These are phyloP conservation scores for Pythium diclinum DNA, from an alignment of 352 stramenopile genomes.

Conservation along the genomic window DNA sequence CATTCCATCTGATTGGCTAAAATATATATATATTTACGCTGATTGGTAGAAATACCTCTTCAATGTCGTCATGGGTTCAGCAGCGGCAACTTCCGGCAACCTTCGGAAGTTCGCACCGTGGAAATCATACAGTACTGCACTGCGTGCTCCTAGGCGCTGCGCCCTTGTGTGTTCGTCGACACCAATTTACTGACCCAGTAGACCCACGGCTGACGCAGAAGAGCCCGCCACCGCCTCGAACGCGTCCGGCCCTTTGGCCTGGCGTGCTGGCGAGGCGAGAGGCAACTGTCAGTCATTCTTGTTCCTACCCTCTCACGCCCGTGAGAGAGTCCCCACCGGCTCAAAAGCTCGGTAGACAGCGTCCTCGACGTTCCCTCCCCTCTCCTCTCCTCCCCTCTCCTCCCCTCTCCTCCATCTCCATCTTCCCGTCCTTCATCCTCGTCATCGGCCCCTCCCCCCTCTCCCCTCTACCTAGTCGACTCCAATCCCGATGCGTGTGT, in stretches of 20 bases:
- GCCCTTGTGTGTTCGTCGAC: neutral
- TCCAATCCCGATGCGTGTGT: neutral
- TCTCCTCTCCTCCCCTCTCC: no score
- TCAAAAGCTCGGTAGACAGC: slow-evolving; percentile 3
- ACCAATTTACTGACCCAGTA: neutral
- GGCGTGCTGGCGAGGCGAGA: neutral
- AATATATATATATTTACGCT: neutral
- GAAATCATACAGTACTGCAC: neutral
- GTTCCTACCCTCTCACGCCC: slow-evolving; percentile 23
- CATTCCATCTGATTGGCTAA: slow-evolving; percentile 5
- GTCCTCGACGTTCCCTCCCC: neutral
- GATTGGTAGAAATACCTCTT: slow-evolving; percentile 4
- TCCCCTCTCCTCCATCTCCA: neutral
- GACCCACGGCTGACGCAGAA: neutral
- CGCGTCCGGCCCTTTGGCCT: neutral
- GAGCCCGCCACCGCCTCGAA: neutral
- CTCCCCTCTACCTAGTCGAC: no score
- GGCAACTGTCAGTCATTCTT: slow-evolving; percentile 21
- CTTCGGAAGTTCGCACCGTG: neutral
- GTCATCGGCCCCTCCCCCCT: no score
- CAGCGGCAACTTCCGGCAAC: neutral
- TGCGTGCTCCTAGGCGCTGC: neutral
- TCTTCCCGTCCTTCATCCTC: neutral
- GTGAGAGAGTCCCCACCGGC: slow-evolving; percentile 18
- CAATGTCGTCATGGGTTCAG: neutral